Percentiles rank a stretch among this genome's conserved stretches.
phyloP scores from a whole-genome alignment of 2,329 filamentous ascomycete genomes.

The Moelleriella libera region DNA sequence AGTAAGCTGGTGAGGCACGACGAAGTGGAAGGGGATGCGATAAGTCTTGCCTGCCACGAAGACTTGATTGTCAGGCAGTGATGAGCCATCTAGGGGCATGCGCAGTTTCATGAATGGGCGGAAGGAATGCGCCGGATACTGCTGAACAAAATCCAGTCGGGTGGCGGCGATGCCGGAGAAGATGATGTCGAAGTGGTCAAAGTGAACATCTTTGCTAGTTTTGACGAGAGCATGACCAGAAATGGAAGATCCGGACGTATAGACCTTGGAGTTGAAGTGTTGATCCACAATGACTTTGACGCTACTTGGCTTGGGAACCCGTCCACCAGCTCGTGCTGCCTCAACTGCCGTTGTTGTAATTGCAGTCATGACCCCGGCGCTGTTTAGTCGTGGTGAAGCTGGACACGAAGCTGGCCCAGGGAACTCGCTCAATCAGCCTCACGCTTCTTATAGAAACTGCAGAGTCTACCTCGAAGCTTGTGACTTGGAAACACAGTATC shows the following conservation, averaged over 20 bases:
- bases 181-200: constrained; percentile 37
- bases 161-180: constrained; percentile 37
- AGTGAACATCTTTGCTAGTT: constrained; percentile 28
- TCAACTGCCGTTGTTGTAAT: too few relatives aligned
- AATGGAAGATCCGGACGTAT: constrained; percentile 38
- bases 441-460: too few relatives aligned
- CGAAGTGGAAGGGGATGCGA: constrained; percentile 42
- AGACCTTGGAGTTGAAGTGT: constrained; percentile 40
- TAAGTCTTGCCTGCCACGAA: constrained; percentile 34
- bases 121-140: constrained; percentile 29
- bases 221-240: constrained; percentile 33
- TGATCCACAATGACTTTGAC: constrained; percentile 36
- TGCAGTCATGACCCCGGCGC: too few relatives aligned
- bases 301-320: constrained; percentile 4
- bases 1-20: constrained; percentile 43
- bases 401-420: too few relatives aligned
- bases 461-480: too few relatives aligned
- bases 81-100: constrained; percentile 34
- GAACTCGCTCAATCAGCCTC: too few relatives aligned
- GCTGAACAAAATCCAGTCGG: constrained; percentile 34
- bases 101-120: constrained; percentile 41
- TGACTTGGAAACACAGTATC: background rate
- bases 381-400: too few relatives aligned
- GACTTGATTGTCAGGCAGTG: constrained; percentile 30
- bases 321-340: too few relatives aligned